Conservation (phyloP, 2,329 filamentous ascomycete genomes). For the Xylaria hypoxylon region DNA sequence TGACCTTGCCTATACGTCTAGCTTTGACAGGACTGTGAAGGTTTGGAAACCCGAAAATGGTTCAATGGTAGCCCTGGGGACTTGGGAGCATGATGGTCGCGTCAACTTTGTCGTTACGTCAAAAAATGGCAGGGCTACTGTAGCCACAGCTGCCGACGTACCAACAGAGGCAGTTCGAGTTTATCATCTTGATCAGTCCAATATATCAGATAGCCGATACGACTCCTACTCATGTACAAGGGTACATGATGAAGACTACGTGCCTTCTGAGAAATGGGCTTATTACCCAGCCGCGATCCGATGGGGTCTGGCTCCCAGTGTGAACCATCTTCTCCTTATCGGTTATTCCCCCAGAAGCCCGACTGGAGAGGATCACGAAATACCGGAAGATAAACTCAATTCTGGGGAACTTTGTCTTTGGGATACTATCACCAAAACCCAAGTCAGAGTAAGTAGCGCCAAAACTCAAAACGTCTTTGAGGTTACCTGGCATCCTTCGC, state of each 20-base stretch:
- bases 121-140: slow-evolving; percentile 58
- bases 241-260: slow-evolving; percentile 50
- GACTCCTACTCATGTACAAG: slow-evolving; percentile 51
- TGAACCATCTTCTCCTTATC: slow-evolving; percentile 66
- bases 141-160: slow-evolving; percentile 71
- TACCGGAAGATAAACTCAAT: slow-evolving; percentile 68
- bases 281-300: slow-evolving; percentile 73
- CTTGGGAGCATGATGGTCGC: slow-evolving; percentile 68
- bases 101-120: slow-evolving; percentile 73
- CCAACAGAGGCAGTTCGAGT: slow-evolving; percentile 66
- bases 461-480: slow-evolving; percentile 73
- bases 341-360: slow-evolving; percentile 72
- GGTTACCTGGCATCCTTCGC: slow-evolving; percentile 70
- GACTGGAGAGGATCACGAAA: slow-evolving; percentile 65
- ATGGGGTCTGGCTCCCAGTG: slow-evolving; percentile 63
- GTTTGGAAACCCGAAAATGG: slow-evolving; percentile 63
- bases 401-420: slow-evolving; percentile 71
- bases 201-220: slow-evolving; percentile 38
- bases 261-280: slow-evolving; percentile 64
- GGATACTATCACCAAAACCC: slow-evolving; percentile 60
- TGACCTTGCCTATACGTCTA: slow-evolving; percentile 66
- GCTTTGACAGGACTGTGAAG: slow-evolving; percentile 72
- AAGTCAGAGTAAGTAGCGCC: slow-evolving; percentile 62
- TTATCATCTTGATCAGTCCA: slow-evolving; percentile 57
- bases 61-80: slow-evolving; percentile 59